These are phyloP conservation scores for Termitomyces heimii DNA, from an alignment of 768 basidiomycete species.

Conservation along the genomic window DNA sequence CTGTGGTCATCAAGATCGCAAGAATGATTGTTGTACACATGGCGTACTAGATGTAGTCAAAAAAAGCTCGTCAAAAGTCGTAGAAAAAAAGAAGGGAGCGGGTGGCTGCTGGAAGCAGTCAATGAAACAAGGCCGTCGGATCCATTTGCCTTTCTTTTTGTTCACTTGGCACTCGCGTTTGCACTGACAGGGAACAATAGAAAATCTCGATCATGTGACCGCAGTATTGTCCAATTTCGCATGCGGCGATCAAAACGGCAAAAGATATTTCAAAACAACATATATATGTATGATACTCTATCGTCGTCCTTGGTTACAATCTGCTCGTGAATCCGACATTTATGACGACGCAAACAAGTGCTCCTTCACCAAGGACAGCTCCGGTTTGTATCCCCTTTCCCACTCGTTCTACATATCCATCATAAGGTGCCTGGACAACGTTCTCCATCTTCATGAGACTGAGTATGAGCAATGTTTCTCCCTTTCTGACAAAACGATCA, in stretches of 20 bases:
- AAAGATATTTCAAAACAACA: background rate
- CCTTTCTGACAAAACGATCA: conserved; percentile 20
- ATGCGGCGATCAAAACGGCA: background rate
- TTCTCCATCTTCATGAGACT: conserved; percentile 41
- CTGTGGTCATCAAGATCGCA: background rate
- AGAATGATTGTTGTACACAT: conserved; percentile 16
- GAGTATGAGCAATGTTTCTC: conserved; percentile 26
- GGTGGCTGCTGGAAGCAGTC: background rate
- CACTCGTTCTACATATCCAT: conserved; percentile 22
- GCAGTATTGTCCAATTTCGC: background rate
- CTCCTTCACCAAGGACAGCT: conserved; percentile 27
- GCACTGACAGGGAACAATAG: background rate
- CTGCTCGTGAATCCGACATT: background rate
- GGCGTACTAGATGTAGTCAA: conserved; percentile 13
- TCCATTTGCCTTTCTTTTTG: conserved; percentile 20
- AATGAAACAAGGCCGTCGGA: conserved; percentile 7
- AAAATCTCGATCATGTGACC: background rate
- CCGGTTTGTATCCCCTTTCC: conserved; percentile 28
- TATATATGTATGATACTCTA: background rate
- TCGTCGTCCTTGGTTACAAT: background rate
- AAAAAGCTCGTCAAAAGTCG: conserved; percentile 16
- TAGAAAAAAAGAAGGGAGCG: conserved; percentile 18
- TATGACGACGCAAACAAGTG: conserved; percentile 22
- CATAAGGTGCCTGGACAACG: conserved; percentile 20
- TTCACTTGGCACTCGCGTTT: background rate